Base-by-base conservation (phyloP, 768 basidiomycete genomes). In the Tricholomella constricta region DNA sequence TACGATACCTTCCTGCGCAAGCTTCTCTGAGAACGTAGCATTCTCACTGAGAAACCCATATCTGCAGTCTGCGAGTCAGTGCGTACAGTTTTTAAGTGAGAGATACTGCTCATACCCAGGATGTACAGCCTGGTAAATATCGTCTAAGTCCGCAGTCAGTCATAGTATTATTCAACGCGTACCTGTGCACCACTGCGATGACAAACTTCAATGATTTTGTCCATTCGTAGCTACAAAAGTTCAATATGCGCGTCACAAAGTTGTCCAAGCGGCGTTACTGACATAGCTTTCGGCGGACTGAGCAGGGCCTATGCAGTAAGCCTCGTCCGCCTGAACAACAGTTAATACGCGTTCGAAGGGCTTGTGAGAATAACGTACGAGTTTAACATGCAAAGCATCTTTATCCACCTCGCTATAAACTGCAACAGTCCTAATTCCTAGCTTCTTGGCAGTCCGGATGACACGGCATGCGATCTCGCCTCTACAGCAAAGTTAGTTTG, bases 401-500 rank as follows among this genome's bases (percentile, higher is more conserved):
- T 76, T 81, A 59, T 98, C 95, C 6, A 84, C 91, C 42, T 95
- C 91, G 55, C 89, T 92, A 65, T 89, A 97, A 6, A 98, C 90
- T 0, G 94, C 94, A 14, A 97, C 94, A 0, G 91, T 94, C 78
- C 82, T 86, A 66, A 97, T 88, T 0, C 95, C 94, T 3, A 97
- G 75, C 64, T 88, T 89, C 68, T 78, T 84, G 2, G 92, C 91
- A 0, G 94, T 96, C 22, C 90, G 86, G 50, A 96, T 96, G 38
- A 98, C 91, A 17, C 94, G 86, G 68, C 95, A 97, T 5, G 94
- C 94, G 57, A 98, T 98, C 71, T 98, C 94, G 42, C 94, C 94
- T 69, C 94, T 96, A 56, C 12, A 31, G 10, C 25, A 1, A 7
- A 32, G 45, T 48, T 4, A 17, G 54, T 14, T 38, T 29, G 20